Conservation (phyloP, 768 basidiomycete genomes). For the Steccherinum ochraceum region DNA sequence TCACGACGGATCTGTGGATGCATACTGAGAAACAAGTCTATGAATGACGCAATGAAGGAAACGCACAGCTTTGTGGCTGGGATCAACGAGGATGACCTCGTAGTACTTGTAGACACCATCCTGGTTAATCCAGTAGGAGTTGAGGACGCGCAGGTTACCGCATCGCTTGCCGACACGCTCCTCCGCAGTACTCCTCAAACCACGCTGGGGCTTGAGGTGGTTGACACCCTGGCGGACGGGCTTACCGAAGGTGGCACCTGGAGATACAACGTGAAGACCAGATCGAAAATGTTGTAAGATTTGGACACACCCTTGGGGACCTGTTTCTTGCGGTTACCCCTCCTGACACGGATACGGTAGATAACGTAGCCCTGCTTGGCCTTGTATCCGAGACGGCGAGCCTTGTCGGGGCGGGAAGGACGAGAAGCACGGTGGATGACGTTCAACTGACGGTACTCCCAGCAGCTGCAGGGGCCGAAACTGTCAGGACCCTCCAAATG, state of each 20-base stretch:
- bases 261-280: neutral
- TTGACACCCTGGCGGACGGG: slow-evolving; percentile 99
- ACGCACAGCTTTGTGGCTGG: slow-evolving; percentile 87
- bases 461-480: slow-evolving; percentile 57
- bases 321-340: slow-evolving; percentile 99
- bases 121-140: slow-evolving; percentile 99
- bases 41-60: neutral
- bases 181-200: slow-evolving; percentile 89
- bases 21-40: slow-evolving; percentile 9
- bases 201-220: slow-evolving; percentile 96
- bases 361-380: slow-evolving; percentile 99
- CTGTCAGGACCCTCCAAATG: slow-evolving; percentile 11
- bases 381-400: slow-evolving; percentile 97
- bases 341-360: slow-evolving; percentile 95
- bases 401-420: slow-evolving; percentile 98
- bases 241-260: slow-evolving; percentile 97
- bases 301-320: slow-evolving; percentile 80
- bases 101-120: slow-evolving; percentile 99
- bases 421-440: slow-evolving; percentile 98
- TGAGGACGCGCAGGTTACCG: slow-evolving; percentile 92
- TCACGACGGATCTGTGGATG: slow-evolving; percentile 78
- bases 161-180: slow-evolving; percentile 97
- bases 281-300: neutral
- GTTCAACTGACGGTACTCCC: slow-evolving; percentile 98
- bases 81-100: slow-evolving; percentile 98